Evolutionary conservation across 192 early-diverging fungal genomes (phyloP), one percentile per base, ranked within the genome.

Genomic region (Coemansia sp.): DNA sequence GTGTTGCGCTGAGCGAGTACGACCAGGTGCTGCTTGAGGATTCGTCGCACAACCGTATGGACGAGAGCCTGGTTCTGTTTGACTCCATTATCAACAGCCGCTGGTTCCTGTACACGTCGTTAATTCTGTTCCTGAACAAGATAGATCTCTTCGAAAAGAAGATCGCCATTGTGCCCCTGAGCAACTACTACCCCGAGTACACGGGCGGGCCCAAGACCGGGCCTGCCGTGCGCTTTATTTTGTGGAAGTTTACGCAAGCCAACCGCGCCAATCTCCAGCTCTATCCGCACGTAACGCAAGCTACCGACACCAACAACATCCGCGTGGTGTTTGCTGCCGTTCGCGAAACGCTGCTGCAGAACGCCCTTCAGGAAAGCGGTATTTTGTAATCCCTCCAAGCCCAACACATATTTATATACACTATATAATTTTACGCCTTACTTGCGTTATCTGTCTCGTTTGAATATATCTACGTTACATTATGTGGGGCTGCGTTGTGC

Each of bases 91-190:
- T 94, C 60, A 95, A 95, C 73, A 92, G 90, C 70, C 83, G 92
- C 54, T 93, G 92, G 90, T 97, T 97, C 77, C 66, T 95, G 54
- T 86, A 89, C 52, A 92, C 92, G 19, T 89, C 91, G 8, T 93
- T 97, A 54, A 92, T 97, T 52, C 75, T 97, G 9, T 97, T 97
- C 69, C 80, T 97, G 58, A 97, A 97, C 84, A 97, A 97, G 62
- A 88, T 92, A 43, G 94, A 97, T 62, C 71, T 97, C 27, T 92
- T 97, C 63, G 85, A 83, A 47, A 82, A 81, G 29, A 97, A 97
- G 65, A 73, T 97, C 61, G 77, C 83, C 27, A 78, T 82, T 65
- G 83, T 89, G 42, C 91, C 91, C 25, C 72, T 97, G 24, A 81
- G 87, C 63, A 77, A 83, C 46, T 94, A 89, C 82, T 97, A 94